Conservation (phyloP, 2,329 filamentous ascomycete genomes). For the Aspergillus sp. region DNA sequence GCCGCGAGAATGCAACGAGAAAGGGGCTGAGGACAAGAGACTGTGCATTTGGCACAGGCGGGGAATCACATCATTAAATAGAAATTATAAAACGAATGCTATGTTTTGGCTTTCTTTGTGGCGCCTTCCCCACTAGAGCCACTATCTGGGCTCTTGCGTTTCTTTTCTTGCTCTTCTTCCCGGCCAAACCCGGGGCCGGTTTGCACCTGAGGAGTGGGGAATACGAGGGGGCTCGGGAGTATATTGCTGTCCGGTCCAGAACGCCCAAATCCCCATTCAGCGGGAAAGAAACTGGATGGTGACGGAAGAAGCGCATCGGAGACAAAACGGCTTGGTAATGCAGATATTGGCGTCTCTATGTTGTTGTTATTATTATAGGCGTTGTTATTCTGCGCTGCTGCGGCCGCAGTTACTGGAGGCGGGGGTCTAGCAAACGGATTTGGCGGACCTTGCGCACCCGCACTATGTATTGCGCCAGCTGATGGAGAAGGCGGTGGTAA, state of each 20-base stretch:
- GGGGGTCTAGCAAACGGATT: conserved; percentile 92
- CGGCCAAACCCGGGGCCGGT: conserved; percentile 41
- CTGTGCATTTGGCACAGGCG: conserved; percentile 3
- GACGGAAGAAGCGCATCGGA: conserved; percentile 84
- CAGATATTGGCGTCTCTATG: conserved; percentile 82
- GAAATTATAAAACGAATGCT: conserved; percentile 3
- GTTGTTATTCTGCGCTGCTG: conserved; percentile 34
- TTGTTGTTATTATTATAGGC: conserved; percentile 44
- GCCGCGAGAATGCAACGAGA: conserved; percentile 20
- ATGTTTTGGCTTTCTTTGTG: conserved; percentile 43
- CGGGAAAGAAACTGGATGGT: conserved; percentile 87
- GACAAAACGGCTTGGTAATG: conserved; percentile 87
- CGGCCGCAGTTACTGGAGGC: conserved; percentile 56
- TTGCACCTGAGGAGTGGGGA: conserved; percentile 70
- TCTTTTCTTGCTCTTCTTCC: conserved; percentile 46
- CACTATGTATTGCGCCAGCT: conserved; percentile 79
- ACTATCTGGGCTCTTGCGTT: conserved; percentile 45
- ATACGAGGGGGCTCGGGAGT: conserved; percentile 86
- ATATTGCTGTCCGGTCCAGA: conserved; percentile 73
- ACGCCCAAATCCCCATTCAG: conserved; percentile 76
- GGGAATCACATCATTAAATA: background rate
- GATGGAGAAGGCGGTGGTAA: conserved; percentile 92
- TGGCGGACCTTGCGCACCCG: conserved; percentile 85
- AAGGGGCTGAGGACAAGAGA: conserved; percentile 8
- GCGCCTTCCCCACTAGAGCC: conserved; percentile 31